Evolutionary conservation across 2,329 filamentous ascomycete species (phyloP).

Genomic region (Clathrospora elynae): DNA sequence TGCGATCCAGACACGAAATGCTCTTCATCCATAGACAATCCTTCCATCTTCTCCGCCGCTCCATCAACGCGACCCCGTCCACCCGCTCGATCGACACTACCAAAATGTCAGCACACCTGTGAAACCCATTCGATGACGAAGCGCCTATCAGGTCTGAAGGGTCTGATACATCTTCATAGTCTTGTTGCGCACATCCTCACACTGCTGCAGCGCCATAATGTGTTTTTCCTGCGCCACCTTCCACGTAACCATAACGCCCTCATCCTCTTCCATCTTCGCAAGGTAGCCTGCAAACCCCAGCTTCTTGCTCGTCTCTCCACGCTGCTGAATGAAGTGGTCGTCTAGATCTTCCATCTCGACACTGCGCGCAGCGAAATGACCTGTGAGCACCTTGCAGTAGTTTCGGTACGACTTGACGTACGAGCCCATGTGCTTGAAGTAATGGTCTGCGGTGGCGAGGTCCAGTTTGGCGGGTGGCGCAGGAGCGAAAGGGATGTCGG

Average conservation of each 20-base stretch:
- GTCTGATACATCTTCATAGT: slow-evolving; percentile 36
- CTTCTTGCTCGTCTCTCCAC: slow-evolving; percentile 55
- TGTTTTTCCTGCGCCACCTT: slow-evolving; percentile 64
- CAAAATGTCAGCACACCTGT: slow-evolving; percentile 12
- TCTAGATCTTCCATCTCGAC: slow-evolving; percentile 52
- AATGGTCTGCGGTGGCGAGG: slow-evolving; percentile 56
- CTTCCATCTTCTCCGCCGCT: not conserved
- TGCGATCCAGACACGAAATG: not conserved
- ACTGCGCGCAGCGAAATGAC: slow-evolving; percentile 61
- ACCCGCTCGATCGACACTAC: not conserved
- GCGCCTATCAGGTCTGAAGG: slow-evolving; percentile 13
- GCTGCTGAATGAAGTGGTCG: slow-evolving; percentile 56
- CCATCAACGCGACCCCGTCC: not conserved
- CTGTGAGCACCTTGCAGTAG: slow-evolving; percentile 61
- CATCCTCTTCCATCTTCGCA: slow-evolving; percentile 66
- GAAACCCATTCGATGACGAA: slow-evolving; percentile 1
- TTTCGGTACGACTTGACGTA: slow-evolving; percentile 63
- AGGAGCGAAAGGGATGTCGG: slow-evolving; percentile 59
- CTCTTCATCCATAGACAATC: not conserved
- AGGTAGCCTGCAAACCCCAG: slow-evolving; percentile 65
- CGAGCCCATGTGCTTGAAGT: slow-evolving; percentile 58
- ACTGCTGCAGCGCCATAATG: slow-evolving; percentile 56
- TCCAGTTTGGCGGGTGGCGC: slow-evolving; percentile 51
- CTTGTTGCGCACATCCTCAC: slow-evolving; percentile 41
- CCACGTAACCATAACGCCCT: slow-evolving; percentile 67